Percentiles rank a stretch among this genome's conserved stretches.
These are phyloP conservation scores for Venturia effusa DNA, from an alignment of 2,329 filamentous ascomycete genomes.

Conservation along the genomic window DNA sequence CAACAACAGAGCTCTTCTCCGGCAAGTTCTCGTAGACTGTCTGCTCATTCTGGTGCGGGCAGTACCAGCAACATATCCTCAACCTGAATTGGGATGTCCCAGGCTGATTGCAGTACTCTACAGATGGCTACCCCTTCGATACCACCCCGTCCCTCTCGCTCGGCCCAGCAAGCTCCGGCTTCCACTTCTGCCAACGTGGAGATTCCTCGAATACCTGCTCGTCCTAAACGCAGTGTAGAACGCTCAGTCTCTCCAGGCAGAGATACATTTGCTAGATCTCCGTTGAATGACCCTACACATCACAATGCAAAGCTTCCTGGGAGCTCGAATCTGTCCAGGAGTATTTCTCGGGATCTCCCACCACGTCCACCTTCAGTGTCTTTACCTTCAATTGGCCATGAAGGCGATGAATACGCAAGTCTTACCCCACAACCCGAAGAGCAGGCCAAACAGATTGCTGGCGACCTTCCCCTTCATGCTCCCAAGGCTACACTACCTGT, in stretches of 20 bases:
- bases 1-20: not conserved
- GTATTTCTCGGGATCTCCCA: constrained; percentile 27
- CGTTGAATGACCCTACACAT: constrained; percentile 60
- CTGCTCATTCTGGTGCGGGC: not conserved
- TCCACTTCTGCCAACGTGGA: constrained; percentile 36
- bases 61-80: not conserved
- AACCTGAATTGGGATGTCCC: not conserved
- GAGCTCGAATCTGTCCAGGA: constrained; percentile 24
- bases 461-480: constrained; percentile 77
- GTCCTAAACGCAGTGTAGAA: constrained; percentile 58
- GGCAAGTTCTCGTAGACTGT: not conserved
- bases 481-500: constrained; percentile 78
- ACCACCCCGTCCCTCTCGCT: constrained; percentile 51
- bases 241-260: constrained; percentile 68
- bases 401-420: constrained; percentile 78
- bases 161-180: constrained; percentile 29
- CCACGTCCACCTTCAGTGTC: constrained; percentile 64
- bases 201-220: constrained; percentile 66
- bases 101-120: not conserved
- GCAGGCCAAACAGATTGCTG: constrained; percentile 67
- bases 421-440: constrained; percentile 39
- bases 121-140: constrained; percentile 44
- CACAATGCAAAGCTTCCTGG: constrained; percentile 22
- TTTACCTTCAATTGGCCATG: constrained; percentile 77
- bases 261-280: constrained; percentile 74